phyloP scores from a whole-genome alignment of 1,284 basidiomycete species.

The Phlebopus sp. region DNA sequence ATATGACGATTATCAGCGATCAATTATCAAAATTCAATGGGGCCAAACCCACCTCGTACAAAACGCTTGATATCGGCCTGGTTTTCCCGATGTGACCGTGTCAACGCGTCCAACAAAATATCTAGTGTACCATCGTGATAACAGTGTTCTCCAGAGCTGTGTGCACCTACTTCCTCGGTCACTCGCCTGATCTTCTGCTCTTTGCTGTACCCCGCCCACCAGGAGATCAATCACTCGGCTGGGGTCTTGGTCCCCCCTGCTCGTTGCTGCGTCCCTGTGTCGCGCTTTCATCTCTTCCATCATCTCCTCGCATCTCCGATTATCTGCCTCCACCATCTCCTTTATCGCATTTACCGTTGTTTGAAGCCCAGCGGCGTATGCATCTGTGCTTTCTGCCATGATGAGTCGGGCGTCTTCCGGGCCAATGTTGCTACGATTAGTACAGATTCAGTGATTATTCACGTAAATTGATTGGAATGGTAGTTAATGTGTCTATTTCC shows the following conservation, averaged over 20 bases:
- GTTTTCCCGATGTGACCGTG: conserved; percentile 4
- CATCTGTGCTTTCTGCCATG: neutral
- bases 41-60: conserved; percentile 4
- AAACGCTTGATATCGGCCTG: conserved; percentile 7
- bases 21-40: neutral
- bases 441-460: no score
- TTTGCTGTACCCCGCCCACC: neutral
- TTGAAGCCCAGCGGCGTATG: neutral
- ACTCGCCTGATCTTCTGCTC: neutral
- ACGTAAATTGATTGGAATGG: no score
- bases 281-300: neutral
- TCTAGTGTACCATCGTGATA: conserved; percentile 1
- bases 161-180: neutral
- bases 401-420: no score
- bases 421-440: no score
- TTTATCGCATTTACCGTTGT: neutral
- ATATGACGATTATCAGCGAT: conserved; percentile 5
- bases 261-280: neutral
- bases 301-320: neutral
- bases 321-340: neutral
- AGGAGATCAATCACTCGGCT: neutral
- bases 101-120: conserved; percentile 5
- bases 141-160: neutral
- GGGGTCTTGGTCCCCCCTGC: neutral
- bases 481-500: no score